Evolutionary conservation across 2,329 filamentous ascomycete genomes (phyloP).

Genomic region (Cercospora sp.): DNA sequence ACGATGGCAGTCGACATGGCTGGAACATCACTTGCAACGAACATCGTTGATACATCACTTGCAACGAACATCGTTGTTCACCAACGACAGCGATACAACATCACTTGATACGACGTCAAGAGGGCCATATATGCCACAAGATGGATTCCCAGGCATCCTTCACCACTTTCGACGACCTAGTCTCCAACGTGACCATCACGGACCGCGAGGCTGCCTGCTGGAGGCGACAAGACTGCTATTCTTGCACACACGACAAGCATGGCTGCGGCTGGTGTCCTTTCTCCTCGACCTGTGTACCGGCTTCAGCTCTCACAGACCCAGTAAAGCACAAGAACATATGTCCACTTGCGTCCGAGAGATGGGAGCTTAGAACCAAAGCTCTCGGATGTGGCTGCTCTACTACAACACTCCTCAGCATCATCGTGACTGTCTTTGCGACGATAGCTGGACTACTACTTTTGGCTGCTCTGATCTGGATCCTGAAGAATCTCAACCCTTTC

Average conservation of each 20-base stretch:
- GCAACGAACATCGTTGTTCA: neutral
- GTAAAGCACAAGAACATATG: constrained; percentile 39
- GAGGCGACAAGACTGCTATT: constrained; percentile 37
- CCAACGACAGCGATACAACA: neutral
- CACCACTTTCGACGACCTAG: neutral
- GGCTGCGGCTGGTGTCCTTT: constrained; percentile 49
- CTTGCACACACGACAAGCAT: constrained; percentile 34
- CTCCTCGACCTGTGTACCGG: constrained; percentile 47
- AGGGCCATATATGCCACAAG: neutral
- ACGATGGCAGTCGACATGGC: constrained; percentile 5
- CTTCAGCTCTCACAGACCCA: constrained; percentile 45
- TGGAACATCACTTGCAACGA: neutral
- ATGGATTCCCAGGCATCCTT: constrained; percentile 1
- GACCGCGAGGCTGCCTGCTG: constrained; percentile 35
- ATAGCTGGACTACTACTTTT: constrained; percentile 43
- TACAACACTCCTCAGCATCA: constrained; percentile 47
- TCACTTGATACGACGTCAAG: neutral
- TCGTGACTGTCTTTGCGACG: constrained; percentile 48
- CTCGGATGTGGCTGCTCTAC: constrained; percentile 51
- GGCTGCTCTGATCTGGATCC: constrained; percentile 31
- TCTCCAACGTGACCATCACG: neutral
- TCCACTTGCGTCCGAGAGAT: constrained; percentile 46
- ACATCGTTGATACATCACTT: neutral
- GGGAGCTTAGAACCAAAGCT: constrained; percentile 48
- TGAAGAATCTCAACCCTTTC: constrained; percentile 29